A percentile compares a stretch with the other conserved stretches of the same genome.
Conservation (phyloP, 2,329 filamentous ascomycete species). For the Botrytis cinerea region DNA sequence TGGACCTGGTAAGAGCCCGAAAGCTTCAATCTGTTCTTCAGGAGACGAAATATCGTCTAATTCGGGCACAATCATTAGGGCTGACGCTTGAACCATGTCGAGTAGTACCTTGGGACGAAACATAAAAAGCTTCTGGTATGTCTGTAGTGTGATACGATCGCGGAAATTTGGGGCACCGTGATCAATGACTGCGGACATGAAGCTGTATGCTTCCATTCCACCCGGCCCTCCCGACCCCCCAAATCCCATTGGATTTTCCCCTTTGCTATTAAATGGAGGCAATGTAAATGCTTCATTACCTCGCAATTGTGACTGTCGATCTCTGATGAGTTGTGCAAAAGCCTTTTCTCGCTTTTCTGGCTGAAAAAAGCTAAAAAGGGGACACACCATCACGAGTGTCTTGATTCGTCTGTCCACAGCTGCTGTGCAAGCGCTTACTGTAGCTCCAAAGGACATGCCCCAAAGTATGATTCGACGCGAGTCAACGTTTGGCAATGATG, state of each 20-base stretch:
- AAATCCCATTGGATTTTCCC: background rate
- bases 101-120: slow-evolving; percentile 10
- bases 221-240: background rate
- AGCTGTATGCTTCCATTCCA: background rate
- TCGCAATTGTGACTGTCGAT: slow-evolving; percentile 9
- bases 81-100: background rate
- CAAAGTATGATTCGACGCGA: background rate
- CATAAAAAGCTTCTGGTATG: slow-evolving; percentile 11
- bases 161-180: background rate
- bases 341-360: background rate
- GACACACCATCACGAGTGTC: slow-evolving; percentile 39
- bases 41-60: background rate
- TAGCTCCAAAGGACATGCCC: background rate
- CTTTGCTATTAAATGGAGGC: background rate
- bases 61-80: background rate
- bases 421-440: slow-evolving; percentile 42
- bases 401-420: slow-evolving; percentile 45
- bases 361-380: slow-evolving; percentile 15
- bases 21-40: background rate
- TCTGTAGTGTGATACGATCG: slow-evolving; percentile 14
- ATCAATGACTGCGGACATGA: background rate
- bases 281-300: background rate
- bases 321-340: slow-evolving; percentile 4
- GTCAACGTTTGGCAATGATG: background rate
- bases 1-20: slow-evolving; percentile 27